Base-by-base conservation (phyloP, 306 rosid species). In the Mimosa bimucronata region DNA sequence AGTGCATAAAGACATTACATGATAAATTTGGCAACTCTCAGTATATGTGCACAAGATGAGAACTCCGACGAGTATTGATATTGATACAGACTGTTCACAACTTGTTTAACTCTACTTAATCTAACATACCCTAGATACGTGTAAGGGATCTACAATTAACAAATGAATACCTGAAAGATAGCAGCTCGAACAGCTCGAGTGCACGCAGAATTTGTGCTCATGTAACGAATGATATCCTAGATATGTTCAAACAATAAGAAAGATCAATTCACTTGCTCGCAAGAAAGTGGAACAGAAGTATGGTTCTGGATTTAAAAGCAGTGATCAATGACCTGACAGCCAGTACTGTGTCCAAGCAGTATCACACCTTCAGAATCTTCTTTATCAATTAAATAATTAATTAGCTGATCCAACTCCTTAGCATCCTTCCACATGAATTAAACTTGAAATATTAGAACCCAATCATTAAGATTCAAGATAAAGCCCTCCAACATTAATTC, bases 301-400 rank as follows among this genome's bases (percentile, higher is more conserved):
- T 9, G 69, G 68, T 74, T 81, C 79, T 83, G 46, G 77, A 77
- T 71, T 85, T 66, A 55, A 77, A 69, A 67, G 69, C 80, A 85
- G 84, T 61, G 67, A 66, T 31, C 80, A 75, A 84, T 78, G 80
- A 93, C 99, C 97, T 96, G 98, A 83, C 98, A 96, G 79, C 99
- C 98, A 73, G 99, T 93, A 81, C 97, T 96, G 70, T 96, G 99
- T 83, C 99, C 99, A 79, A 96, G 91, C 74, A 96, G 87, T 50
- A 91, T 94, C 80, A 93, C 99, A 60, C 99, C 99, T 91, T 93
- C 99, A 15, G 98, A 96, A 78, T 93, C 99, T 86, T 96, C 98
- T 87, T 91, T 93, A 91, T 96, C 89, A 71, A 96, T 96, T 73
- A 96, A 84, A 85, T 93, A 83, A 80, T 95, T 90, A 81, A 96